Evolutionary conservation across 139 green algal species (phyloP), one percentile per base, ranked within the genome.

Genomic region (Picochlorum sp.): DNA sequence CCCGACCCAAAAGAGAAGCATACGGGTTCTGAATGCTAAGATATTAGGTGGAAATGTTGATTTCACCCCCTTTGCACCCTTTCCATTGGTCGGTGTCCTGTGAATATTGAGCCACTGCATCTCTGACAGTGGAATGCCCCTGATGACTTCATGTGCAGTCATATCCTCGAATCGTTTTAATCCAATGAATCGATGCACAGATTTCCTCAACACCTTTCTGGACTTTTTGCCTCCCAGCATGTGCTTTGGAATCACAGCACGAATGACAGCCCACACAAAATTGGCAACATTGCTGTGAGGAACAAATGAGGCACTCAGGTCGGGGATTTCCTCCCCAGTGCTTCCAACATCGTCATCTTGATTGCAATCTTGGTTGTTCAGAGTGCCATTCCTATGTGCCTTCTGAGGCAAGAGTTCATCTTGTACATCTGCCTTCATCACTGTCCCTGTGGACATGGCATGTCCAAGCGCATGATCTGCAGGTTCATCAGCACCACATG

Each of bases 101-200:
- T 23, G 56, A 1, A 20, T 16, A 47, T 52, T 23, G 23, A 65
- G 13, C 58, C 58, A 65, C 14, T 57, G n/a, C 20, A 65, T 51
- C 28, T 28, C 20, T 65, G 58, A 65, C 13, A 66, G 61, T 10
- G 59, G 64, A 28, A 94, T 14, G 2, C 81, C 72, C 56, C 80
- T 74, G 58, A 85, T 62, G 3, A 61, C 70, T 26, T 85, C 69
- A 50, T 89, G 75, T 64, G 88, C 62, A 1, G 62, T 83, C 21
- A 87, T 63, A n/a, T 76, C 58, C 73, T 95, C 88, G 44, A 87
- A 81, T 9, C 87, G 80, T n/a, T 82, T 69, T 61, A 91, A 66
- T 21, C 45, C 30, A 11, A 92, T 74, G 32, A 92, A 80, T 8
- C 41, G 45, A 0, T 45, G 21, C 3, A 91, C n/a, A 1, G 61